Evolutionary conservation across 164 flowering plant species (phyloP).

Genomic region (Stephania yunnanensis): DNA sequence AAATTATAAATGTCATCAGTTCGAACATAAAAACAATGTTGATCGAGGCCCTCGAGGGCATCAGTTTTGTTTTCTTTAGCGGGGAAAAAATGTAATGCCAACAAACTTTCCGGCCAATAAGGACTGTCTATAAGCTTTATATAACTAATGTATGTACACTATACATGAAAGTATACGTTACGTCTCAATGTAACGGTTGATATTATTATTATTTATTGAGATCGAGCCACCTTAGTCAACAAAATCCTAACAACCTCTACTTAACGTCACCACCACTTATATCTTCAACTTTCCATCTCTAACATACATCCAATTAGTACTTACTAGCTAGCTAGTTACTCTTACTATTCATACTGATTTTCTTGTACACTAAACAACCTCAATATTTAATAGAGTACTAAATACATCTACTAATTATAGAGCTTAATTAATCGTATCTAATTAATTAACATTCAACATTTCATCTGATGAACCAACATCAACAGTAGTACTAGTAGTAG

Average conservation of each 20-base stretch:
- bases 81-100: not conserved
- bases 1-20: too few relatives aligned
- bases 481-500: not conserved
- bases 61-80: too few relatives aligned
- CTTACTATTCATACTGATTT: too few relatives aligned
- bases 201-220: slow-evolving; percentile 32
- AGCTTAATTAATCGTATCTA: not conserved
- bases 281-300: not conserved
- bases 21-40: too few relatives aligned
- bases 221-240: slow-evolving; percentile 46
- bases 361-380: not conserved
- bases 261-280: slow-evolving; percentile 7
- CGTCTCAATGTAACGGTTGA: slow-evolving; percentile 37
- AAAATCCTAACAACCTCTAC: slow-evolving; percentile 52
- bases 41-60: too few relatives aligned
- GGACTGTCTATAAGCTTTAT: not conserved
- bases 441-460: not conserved
- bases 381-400: not conserved
- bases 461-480: not conserved
- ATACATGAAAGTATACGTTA: slow-evolving; percentile 24
- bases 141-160: not conserved
- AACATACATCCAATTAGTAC: slow-evolving; percentile 1
- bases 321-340: not conserved
- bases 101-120: slow-evolving; percentile 11
- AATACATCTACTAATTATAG: not conserved